A percentile compares a stretch with the other conserved stretches of the same genome.
These are phyloP conservation scores for Xanthoconium stramineum DNA, from an alignment of 768 basidiomycete genomes.

Conservation along the genomic window DNA sequence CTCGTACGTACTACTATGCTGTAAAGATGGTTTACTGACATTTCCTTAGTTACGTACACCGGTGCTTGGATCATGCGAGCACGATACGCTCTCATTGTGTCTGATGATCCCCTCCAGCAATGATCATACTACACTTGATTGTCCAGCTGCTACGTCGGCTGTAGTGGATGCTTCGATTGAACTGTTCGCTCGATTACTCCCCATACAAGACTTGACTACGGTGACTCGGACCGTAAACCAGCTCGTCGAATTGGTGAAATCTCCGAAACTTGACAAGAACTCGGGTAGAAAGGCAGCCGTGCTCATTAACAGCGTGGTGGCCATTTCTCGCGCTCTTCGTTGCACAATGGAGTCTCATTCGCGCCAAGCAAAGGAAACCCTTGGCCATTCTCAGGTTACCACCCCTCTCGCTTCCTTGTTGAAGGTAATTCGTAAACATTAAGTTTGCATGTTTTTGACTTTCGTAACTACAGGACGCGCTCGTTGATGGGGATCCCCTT, in stretches of 20 bases:
- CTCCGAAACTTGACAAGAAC: constrained; percentile 83
- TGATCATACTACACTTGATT: constrained; percentile 50
- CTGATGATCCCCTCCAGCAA: constrained; percentile 43
- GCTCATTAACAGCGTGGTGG: constrained; percentile 72
- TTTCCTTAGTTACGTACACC: constrained; percentile 51
- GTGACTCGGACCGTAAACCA: constrained; percentile 53
- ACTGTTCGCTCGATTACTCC: constrained; percentile 76
- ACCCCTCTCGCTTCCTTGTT: constrained; percentile 64
- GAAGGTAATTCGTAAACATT: constrained; percentile 52
- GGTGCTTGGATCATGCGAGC: constrained; percentile 79
- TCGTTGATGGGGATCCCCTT: constrained; percentile 76
- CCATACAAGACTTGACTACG: constrained; percentile 66
- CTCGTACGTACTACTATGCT: constrained; percentile 48
- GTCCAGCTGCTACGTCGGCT: constrained; percentile 74
- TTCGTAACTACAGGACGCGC: constrained; percentile 52
- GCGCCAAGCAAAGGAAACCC: constrained; percentile 60
- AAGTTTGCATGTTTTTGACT: constrained; percentile 8
- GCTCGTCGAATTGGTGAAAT: constrained; percentile 63
- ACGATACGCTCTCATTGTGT: constrained; percentile 76
- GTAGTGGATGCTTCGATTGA: constrained; percentile 89
- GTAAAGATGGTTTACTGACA: background rate
- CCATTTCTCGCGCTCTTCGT: constrained; percentile 67
- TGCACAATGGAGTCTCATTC: constrained; percentile 48
- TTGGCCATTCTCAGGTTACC: constrained; percentile 65
- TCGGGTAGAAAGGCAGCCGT: constrained; percentile 83